Base-by-base conservation (phyloP, 768 basidiomycete genomes). In the Cystoderma amianthinum region DNA sequence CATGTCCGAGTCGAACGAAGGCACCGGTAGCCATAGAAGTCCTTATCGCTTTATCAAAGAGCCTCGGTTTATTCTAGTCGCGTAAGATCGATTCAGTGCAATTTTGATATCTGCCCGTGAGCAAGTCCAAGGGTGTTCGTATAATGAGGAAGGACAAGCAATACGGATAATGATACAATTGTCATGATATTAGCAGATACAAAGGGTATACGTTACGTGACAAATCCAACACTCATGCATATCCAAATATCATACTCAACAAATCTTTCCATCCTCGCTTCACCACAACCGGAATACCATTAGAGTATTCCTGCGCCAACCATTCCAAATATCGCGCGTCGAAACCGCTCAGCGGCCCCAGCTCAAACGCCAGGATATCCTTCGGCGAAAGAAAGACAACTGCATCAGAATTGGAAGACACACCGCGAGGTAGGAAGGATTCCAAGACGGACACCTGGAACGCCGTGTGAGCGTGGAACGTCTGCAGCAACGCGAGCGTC, bases 261-360 rank as follows among this genome's bases (percentile, higher is more conserved):
- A 76, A 42, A 54, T 76, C 76, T 46, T 55, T 68, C 76, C 76
- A 78, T 1, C 72, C 62, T n/a, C 70, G 48, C 52, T 57, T 69
- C 3, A 78, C 56, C 13, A 68, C 53, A 3, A 75, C 54, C 34
- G 50, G 54, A 15, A 56, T 56, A 9, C 71, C 69, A 2, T 67
- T 67, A 3, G 70, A 78, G 44, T 85, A 85, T 58, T 85, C 82
- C 38, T 70, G 69, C 1, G 69, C 75, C 13, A 92, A 63, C 85
- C 85, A 90, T 55, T 87, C 85, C 23, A 89, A 61, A 54, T 89
- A 90, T 32, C 65, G 68, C n/a, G 71, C 80, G 46, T 91, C 88
- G 36, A 80, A 53, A 3, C 67, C 62, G 52, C 87, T 91, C 44
- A 87, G 60, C 5, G 86, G 80, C 1, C 85, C 82, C 0, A 91